A percentile compares a stretch with the other conserved stretches of the same genome.
These are phyloP conservation scores for Phytophthora syringae DNA, from an alignment of 352 stramenopile genomes.

Conservation along the genomic window DNA sequence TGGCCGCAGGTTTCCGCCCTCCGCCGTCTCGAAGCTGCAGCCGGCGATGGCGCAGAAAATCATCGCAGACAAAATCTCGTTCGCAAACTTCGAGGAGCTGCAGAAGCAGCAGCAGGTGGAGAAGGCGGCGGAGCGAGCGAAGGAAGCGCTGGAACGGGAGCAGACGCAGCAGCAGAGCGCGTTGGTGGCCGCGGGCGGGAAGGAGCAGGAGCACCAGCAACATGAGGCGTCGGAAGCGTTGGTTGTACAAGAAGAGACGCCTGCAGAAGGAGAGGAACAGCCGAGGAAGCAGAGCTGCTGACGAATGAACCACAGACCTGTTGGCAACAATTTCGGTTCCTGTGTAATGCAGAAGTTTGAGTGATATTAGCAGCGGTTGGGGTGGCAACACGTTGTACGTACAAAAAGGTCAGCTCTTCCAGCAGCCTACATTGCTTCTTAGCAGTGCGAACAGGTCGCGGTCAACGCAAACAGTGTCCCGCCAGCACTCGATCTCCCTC, in stretches of 20 bases:
- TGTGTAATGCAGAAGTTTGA: too few relatives aligned
- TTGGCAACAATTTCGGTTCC: background rate
- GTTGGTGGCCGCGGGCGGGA: conserved; percentile 14
- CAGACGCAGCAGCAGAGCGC: conserved; percentile 20
- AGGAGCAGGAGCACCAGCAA: background rate
- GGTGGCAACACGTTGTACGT: background rate
- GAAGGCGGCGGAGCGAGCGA: conserved; percentile 26
- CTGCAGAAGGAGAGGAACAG: conserved; percentile 6
- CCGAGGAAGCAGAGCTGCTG: conserved; percentile 23
- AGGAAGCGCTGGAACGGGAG: conserved; percentile 26
- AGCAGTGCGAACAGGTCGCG: background rate
- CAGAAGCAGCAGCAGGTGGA: conserved; percentile 44
- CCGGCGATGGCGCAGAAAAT: conserved; percentile 65
- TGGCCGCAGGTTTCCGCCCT: conserved; percentile 53
- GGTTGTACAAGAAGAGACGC: conserved; percentile 25
- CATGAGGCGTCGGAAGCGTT: conserved; percentile 9
- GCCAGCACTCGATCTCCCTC: too few relatives aligned
- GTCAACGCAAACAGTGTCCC: background rate
- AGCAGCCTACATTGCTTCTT: too few relatives aligned
- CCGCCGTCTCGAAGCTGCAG: conserved; percentile 67
- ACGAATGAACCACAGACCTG: conserved; percentile 2
- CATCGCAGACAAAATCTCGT: conserved; percentile 64
- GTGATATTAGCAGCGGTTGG: background rate
- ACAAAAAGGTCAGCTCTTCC: background rate
- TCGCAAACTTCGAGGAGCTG: conserved; percentile 54